Evolutionary conservation across 805 yeast species (phyloP), one percentile per base, ranked within the genome.

Genomic region (Kluyveromyces wickerhamii): DNA sequence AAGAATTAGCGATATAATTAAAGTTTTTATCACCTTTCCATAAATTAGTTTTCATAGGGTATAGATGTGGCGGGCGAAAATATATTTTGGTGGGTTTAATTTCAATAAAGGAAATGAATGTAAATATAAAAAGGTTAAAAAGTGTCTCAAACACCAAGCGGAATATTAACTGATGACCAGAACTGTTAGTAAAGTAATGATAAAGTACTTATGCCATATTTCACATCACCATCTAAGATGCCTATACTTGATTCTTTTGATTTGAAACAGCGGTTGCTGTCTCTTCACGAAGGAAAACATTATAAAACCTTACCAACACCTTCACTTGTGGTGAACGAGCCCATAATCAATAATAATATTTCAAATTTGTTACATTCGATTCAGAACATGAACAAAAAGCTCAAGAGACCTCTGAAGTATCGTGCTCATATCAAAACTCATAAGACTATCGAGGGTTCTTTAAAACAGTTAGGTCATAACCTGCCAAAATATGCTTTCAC

Each of bases 351-450:
- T 14, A 34, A 27, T 12, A 78, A 78, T 48, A 66, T 76, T 42
- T 57, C 56, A 8, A 53, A 52, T 20, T 74, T 77, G 83, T 60
- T 74, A 7, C 45, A 48, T 4, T 65, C 65, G 36, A 72, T 77
- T 0, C 34, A 41, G 2, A 49, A 51, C 1, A 47, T 76, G 18
- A 30, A 36, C 9, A 51, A 48, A 3, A 63, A 65, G 5, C 33
- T 40, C n/a, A 42, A 32, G 3, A 25, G 25, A 5, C 32, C 33
- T 8, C 30, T 51, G 5, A 61, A 54, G 13, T 80, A 81, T 51
- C 63, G 94, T 39, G 79, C 82, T 3, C 87, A 81, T 51, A 74
- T 82, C 15, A 82, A 82, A 54, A 83, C 92, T 0, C 87, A 79
- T 52, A 82, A 83, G 52, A 69, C 82, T 1, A 43, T 63, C 7